Conservation (phyloP, 768 basidiomycete species). For the Russula ochroleuca region DNA sequence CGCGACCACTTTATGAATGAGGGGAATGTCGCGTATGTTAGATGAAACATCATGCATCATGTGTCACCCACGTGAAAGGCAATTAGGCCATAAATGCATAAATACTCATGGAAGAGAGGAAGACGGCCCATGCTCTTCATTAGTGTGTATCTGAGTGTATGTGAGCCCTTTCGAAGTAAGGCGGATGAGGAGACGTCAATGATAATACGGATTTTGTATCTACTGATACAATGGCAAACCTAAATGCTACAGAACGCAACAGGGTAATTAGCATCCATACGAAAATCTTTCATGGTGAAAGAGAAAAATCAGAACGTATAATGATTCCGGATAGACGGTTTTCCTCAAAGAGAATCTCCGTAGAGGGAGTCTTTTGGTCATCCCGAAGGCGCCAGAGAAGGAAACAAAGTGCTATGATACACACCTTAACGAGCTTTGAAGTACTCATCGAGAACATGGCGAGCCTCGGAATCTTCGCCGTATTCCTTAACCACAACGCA, state of each 20-base stretch:
- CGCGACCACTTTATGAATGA: too few relatives aligned
- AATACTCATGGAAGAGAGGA: not conserved
- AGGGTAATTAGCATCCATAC: not conserved
- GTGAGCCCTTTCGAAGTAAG: not conserved
- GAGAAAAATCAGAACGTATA: slow-evolving; percentile 62
- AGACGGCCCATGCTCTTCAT: not conserved
- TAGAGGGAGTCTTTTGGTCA: slow-evolving; percentile 94
- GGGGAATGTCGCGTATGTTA: too few relatives aligned
- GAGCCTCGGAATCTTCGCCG: slow-evolving; percentile 90
- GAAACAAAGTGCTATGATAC: slow-evolving; percentile 29
- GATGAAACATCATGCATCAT: too few relatives aligned
- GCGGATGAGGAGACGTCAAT: not conserved
- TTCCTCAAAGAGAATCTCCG: slow-evolving; percentile 73
- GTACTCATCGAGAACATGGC: slow-evolving; percentile 91
- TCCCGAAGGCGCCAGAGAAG: slow-evolving; percentile 38
- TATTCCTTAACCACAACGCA: slow-evolving; percentile 99
- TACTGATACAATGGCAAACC: slow-evolving; percentile 21
- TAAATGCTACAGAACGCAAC: slow-evolving; percentile 2
- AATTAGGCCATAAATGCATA: too few relatives aligned
- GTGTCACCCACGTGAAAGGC: too few relatives aligned
- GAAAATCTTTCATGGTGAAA: not conserved
- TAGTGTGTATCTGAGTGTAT: too few relatives aligned
- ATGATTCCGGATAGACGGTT: slow-evolving; percentile 86
- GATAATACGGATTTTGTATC: slow-evolving; percentile 9
- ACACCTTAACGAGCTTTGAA: slow-evolving; percentile 84